Evolutionary conservation across 2,329 filamentous ascomycete genomes (phyloP), one percentile per base, ranked within the genome.

Genomic region (Neophaeococcomyces mojaviensis): DNA sequence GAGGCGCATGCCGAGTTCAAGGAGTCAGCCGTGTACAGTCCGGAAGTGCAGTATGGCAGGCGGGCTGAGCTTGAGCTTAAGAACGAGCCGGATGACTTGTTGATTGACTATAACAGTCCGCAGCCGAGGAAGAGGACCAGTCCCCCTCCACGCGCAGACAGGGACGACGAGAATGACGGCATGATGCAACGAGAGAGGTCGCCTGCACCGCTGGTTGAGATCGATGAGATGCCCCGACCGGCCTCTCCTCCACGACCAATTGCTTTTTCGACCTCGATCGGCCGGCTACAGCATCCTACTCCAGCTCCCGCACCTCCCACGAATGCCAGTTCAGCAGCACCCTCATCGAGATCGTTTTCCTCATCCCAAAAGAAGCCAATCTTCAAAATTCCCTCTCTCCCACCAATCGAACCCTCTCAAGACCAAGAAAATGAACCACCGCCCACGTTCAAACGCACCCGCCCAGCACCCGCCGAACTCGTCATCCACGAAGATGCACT

Each of bases 361-460:
- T 59, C 60, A 41, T 64, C 68, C 28, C 64, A 63, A 44, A 64
- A 68, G 40, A 69, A 73, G 42, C 73, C 76, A n/a, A 70, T 74
- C 5, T 82, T 80, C 61, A 79, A 73, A 55, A 64, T 79, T 12
- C 77, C 78, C 37, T 69, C 72, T 10, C 67, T 75, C 30, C 74
- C 77, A 15, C 65, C 75, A 41, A 61, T 86, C 38, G 79, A 82
- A 15, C 77, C 82, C 1, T 67, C 69, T 3, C 75, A 83, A 50
- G 87, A 94, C 57, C 88, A 95, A 61, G 89, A 96, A 63, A 96
- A 96, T 60, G 80, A 92, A 50, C 74, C 78, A 3, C 82, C 82
- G 2, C 77, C 82, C 20, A 83, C 79, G 0, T 83, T 86, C 64
- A 83, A 77, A 61, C 76, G 66, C 58, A 64, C 73, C 33, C 84